Evolutionary conservation across 495 filamentous ascomycete species (phyloP).

Genomic region (Aspergillus taichungensis): DNA sequence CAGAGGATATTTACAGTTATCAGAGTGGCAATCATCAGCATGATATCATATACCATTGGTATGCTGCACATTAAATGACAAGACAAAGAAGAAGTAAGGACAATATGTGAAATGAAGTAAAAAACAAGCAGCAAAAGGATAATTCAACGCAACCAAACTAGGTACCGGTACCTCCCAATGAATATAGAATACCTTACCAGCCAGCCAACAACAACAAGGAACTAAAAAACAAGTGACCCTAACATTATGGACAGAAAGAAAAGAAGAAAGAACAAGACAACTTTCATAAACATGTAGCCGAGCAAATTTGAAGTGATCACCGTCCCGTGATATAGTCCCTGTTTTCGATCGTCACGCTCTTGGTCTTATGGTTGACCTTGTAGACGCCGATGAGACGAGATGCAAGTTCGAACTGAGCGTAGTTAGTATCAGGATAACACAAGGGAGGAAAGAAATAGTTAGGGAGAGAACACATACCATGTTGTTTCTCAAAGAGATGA

Average conservation of each 20-base stretch:
- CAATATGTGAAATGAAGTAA: not conserved
- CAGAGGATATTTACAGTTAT: too few species aligned
- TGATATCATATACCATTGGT: too few species aligned
- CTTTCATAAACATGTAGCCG: not conserved
- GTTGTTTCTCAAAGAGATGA: slow-evolving; percentile 96
- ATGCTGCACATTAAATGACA: not conserved
- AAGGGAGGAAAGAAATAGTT: not conserved
- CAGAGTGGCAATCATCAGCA: too few species aligned
- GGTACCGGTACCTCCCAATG: too few species aligned
- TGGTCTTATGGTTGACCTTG: slow-evolving; percentile 99
- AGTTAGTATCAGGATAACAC: slow-evolving; percentile 6
- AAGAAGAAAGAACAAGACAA: not conserved
- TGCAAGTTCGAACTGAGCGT: slow-evolving; percentile 73
- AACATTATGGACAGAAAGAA: not conserved
- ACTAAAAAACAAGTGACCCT: not conserved
- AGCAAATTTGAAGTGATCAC: slow-evolving; percentile 11
- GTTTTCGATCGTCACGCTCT: slow-evolving; percentile 94
- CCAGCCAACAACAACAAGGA: not conserved
- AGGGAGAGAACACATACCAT: slow-evolving; percentile 49
- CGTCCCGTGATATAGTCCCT: slow-evolving; percentile 61
- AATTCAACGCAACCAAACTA: not conserved
- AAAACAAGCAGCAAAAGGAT: not conserved
- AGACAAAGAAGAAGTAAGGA: not conserved
- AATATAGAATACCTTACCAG: too few species aligned
- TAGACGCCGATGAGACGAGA: slow-evolving; percentile 90